Base-by-base conservation (phyloP, 1,284 basidiomycete species). In the Cutaneotrichosporon cutaneum region DNA sequence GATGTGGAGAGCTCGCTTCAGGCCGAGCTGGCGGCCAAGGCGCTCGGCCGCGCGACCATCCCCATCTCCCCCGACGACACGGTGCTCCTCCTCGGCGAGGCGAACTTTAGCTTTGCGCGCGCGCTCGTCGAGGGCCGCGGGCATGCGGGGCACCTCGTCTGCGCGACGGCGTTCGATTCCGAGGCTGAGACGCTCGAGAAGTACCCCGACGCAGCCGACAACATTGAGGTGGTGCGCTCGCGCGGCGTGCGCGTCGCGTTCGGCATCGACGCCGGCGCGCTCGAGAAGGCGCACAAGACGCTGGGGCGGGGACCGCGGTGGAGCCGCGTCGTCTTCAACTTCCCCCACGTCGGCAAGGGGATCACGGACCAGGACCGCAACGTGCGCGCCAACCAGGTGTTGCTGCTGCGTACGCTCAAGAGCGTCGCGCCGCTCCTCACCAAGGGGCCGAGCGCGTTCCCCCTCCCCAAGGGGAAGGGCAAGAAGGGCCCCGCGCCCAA, bases 321-420 rank as follows among this genome's bases (percentile, higher is more conserved):
- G 88, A 93, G 82, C 82, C 86, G 78, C 59, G 85, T 98, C 61
- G 87, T 92, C 24, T 98, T 93, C 87, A 97, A 98, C 75, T 99
- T 98, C 72, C 95, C 95, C 56, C 95, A 99, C 82, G 90, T 90
- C 70, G 94, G 94, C 89, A 72, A 70, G 85, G 92, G 94, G 0
- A 95, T 98, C 68, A 87, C 91, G 50, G 93, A 99, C 75, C 92
- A 95, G 80, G 89, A 94, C 71, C 86, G 95, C 57, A 99, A 98
- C 78, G 90, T 99, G 61, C 81, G 91, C 14, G 88, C 89, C 11
- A 98, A 99, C 77, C 95, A 99, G 75, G 74, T 88, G 22, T 83
- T 97, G n/a, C 80, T 99, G 21, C 83, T 97, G 24, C 87, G 86
- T 2, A 96, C 97, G 74, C 81, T 99, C 54, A 84, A 87, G 18